Evolutionary conservation across 1,284 basidiomycete species (phyloP).

Genomic region (Trametes polyzona): DNA sequence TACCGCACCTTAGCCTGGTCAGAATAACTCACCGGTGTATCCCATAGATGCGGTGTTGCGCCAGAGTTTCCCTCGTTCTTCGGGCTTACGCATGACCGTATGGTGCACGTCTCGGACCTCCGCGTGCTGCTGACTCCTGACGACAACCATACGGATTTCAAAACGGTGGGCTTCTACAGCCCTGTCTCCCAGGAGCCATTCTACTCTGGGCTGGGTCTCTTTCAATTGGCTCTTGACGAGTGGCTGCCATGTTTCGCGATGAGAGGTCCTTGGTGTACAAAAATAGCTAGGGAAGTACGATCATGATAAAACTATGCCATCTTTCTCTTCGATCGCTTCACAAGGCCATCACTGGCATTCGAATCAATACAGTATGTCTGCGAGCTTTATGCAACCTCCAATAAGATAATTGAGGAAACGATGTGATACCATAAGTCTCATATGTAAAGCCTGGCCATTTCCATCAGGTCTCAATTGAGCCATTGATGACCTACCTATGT

Average conservation of each 20-base stretch:
- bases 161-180: slow-evolving; percentile 54
- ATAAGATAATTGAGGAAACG: too few species aligned
- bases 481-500: too few species aligned
- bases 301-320: too few species aligned
- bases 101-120: slow-evolving; percentile 55
- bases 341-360: too few species aligned
- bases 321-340: too few species aligned
- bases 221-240: slow-evolving; percentile 49
- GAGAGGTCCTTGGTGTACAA: too few species aligned
- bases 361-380: too few species aligned
- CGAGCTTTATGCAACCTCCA: too few species aligned
- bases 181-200: slow-evolving; percentile 50
- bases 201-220: slow-evolving; percentile 49
- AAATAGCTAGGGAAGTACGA: not conserved
- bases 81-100: slow-evolving; percentile 47
- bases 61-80: slow-evolving; percentile 45
- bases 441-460: too few species aligned
- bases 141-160: slow-evolving; percentile 51
- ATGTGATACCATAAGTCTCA: too few species aligned
- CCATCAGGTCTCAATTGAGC: too few species aligned
- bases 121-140: slow-evolving; percentile 50
- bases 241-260: slow-evolving; percentile 51
- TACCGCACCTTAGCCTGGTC: not conserved
- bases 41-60: slow-evolving; percentile 42
- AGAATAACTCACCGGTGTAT: not conserved